Evolutionary conservation across 768 basidiomycete genomes (phyloP).

Genomic region (Inosperma sp.): DNA sequence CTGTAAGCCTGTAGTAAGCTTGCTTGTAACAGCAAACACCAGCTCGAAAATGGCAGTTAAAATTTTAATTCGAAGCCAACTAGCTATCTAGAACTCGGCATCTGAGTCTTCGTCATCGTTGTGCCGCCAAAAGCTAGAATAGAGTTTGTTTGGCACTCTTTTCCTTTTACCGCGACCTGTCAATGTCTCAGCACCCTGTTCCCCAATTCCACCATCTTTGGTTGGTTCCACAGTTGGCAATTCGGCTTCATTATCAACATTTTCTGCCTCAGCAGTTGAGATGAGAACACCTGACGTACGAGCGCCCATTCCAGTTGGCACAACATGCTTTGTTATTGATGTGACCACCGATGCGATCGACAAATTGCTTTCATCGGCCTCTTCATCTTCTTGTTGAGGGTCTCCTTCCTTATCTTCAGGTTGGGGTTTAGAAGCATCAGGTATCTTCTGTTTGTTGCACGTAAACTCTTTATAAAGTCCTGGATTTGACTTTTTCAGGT

Average conservation of each 20-base stretch:
- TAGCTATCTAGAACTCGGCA: not conserved
- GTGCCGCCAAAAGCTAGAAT: not conserved
- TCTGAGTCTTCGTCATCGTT: not conserved
- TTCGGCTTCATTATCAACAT: not conserved
- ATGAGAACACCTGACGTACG: not conserved
- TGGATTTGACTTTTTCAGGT: slow-evolving; percentile 15
- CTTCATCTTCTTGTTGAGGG: not conserved
- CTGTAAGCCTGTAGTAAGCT: not conserved
- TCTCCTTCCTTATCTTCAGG: not conserved
- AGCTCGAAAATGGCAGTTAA: not conserved
- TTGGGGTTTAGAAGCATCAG: not conserved
- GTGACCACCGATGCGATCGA: not conserved
- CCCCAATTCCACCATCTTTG: not conserved
- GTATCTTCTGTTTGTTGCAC: not conserved
- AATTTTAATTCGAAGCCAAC: too few relatives aligned
- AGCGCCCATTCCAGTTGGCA: not conserved
- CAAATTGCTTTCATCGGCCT: not conserved
- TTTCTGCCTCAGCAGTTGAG: not conserved
- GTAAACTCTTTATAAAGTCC: slow-evolving; percentile 18
- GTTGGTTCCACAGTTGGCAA: not conserved
- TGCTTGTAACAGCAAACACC: not conserved
- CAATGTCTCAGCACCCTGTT: not conserved
- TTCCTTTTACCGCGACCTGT: not conserved
- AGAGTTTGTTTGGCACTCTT: not conserved
- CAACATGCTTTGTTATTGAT: not conserved